Base-by-base conservation (phyloP, 2,329 filamentous ascomycete genomes). In the Pseudopyricularia javanii region DNA sequence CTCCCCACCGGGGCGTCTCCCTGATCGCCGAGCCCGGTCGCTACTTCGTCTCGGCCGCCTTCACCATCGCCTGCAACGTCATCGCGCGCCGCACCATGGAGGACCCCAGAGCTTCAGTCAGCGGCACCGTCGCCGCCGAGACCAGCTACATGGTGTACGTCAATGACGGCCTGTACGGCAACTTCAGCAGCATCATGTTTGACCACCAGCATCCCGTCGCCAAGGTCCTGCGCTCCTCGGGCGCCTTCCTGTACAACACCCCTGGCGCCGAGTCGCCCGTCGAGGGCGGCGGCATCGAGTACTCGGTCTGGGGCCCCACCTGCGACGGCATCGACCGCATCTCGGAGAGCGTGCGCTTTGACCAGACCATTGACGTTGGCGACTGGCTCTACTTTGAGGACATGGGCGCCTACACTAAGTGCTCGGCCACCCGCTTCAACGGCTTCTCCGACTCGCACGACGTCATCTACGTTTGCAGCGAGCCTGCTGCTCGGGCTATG, bases 311-410 rank as follows among this genome's bases (percentile, higher is more conserved):
- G 91, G 93, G 93, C 6, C 93, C 93, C 1, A 97, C 93, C 15
- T 98, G 93, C 66, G 93, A 98, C 66, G 91, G 93, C 56, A 97
- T 98, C 63, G 93, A 98, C 70, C 87, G 90, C 67, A 95, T 98
- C 70, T 82, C 86, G 50, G 82, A 88, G 66, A 87, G 84, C 64
- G 88, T 87, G 67, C 80, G 77, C 56, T 88, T 96, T 62, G 73
- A 82, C 33, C 82, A 86, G 52, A 78, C 86, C 49, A 74, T 98
- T 45, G 85, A 96, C 64, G 88, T 95, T 7, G 93, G 93, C 51
- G 93, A 98, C 68, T 98, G 93, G 93, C 77, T 98, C 53, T 98
- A 95, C 74, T 98, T 98, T 70, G 89, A 96, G 72, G 83, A 95
- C 56, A 98, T 98, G 93, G 93, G 93, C 53, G 91, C 93, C 24